Conservation (phyloP, 768 basidiomycete species). For the Coprinopsis strossmayeri region DNA sequence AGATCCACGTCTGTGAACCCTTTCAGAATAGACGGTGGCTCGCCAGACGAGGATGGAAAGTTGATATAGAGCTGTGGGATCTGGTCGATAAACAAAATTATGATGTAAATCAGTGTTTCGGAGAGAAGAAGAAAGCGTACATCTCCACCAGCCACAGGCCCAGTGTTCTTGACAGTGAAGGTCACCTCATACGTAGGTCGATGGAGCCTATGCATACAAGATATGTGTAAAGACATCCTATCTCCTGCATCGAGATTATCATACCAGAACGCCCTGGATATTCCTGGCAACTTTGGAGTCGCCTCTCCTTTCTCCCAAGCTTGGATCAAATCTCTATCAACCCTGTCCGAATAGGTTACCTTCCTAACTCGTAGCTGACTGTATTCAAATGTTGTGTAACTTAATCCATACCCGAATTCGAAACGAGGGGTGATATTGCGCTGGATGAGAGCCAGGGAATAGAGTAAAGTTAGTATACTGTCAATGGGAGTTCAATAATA, state of each 20-base stretch:
- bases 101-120: not conserved
- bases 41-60: conserved; percentile 53
- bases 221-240: not conserved
- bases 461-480: too few relatives aligned
- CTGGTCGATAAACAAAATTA: conserved; percentile 22
- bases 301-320: conserved; percentile 58
- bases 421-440: conserved; percentile 72
- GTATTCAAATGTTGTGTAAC: conserved; percentile 80
- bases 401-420: conserved; percentile 87
- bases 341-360: conserved; percentile 31
- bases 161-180: conserved; percentile 64
- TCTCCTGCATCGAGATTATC: conserved; percentile 1
- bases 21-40: conserved; percentile 66
- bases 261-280: conserved; percentile 56
- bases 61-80: conserved; percentile 74
- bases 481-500: too few relatives aligned
- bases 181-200: conserved; percentile 54
- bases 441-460: conserved; percentile 25
- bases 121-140: conserved; percentile 35
- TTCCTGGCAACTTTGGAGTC: conserved; percentile 48
- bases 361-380: conserved; percentile 44
- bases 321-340: conserved; percentile 29
- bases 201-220: conserved; percentile 45
- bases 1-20: conserved; percentile 62
- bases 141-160: conserved; percentile 56